These are phyloP conservation scores for Carex kokanica DNA, from an alignment of 176 grass and related monocot genomes.

Conservation along the genomic window DNA sequence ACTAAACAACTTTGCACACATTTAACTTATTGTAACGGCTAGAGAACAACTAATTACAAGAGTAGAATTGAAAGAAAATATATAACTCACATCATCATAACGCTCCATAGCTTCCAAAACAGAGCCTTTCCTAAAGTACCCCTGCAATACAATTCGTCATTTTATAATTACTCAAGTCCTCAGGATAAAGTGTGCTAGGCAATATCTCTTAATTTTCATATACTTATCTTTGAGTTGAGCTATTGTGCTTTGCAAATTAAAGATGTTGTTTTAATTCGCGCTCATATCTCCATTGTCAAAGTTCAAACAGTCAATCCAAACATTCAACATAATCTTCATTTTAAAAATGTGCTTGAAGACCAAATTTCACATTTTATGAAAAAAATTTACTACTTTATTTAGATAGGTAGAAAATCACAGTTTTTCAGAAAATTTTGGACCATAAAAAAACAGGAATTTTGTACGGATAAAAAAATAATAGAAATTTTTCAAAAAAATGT, in stretches of 20 bases:
- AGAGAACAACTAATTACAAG: background rate
- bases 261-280: too few species aligned
- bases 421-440: too few species aligned
- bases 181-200: background rate
- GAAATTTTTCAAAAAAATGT: too few species aligned
- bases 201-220: background rate
- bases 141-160: constrained; percentile 57
- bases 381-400: too few species aligned
- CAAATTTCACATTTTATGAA: too few species aligned
- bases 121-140: constrained; percentile 94
- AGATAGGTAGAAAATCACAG: too few species aligned
- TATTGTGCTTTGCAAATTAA: background rate
- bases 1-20: background rate
- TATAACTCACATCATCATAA: constrained; percentile 68
- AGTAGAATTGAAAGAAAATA: background rate
- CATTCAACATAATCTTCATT: too few species aligned
- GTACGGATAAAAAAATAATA: too few species aligned
- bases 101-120: constrained; percentile 89
- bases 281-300: too few species aligned
- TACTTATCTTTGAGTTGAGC: background rate
- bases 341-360: too few species aligned
- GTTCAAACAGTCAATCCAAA: too few species aligned
- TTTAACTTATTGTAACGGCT: background rate
- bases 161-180: constrained; percentile 18
- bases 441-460: too few species aligned